Conservation (phyloP, 2,329 filamentous ascomycete genomes). For the Dendryphion nanum region DNA sequence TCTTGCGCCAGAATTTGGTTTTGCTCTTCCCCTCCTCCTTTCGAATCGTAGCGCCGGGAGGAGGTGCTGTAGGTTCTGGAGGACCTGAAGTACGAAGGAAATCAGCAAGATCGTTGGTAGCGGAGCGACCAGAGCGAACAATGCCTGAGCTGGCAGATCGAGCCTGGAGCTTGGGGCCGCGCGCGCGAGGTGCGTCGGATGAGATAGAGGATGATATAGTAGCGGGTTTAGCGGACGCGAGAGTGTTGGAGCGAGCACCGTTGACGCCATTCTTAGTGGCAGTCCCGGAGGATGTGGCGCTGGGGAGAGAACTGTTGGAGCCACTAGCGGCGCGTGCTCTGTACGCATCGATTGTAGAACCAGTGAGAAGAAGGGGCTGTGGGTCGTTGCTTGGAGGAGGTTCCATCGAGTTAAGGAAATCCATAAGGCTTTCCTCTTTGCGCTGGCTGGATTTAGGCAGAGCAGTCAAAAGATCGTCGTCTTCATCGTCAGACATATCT, state of each 20-base stretch:
- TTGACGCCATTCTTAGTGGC: conserved; percentile 13
- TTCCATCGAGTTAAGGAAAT: conserved; percentile 69
- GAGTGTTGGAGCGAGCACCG: conserved; percentile 5
- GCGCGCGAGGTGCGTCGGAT: conserved; percentile 21
- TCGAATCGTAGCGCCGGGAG: conserved; percentile 9
- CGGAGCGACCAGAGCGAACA: conserved; percentile 18
- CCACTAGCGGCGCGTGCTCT: conserved; percentile 22
- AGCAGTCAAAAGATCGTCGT: conserved; percentile 53
- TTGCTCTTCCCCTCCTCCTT: conserved; percentile 35
- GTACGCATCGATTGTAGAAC: conserved; percentile 32
- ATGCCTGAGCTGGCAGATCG: conserved; percentile 24
- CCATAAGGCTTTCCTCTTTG: conserved; percentile 61
- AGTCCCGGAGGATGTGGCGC: conserved; percentile 11
- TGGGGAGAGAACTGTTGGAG: conserved; percentile 1
- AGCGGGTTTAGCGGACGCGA: conserved; percentile 2
- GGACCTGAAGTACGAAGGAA: conserved; percentile 45
- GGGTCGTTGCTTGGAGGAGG: conserved; percentile 51
- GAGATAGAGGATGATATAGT: conserved; percentile 15
- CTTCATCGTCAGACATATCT: conserved; percentile 54
- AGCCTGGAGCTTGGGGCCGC: conserved; percentile 26
- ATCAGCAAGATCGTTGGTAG: conserved; percentile 44
- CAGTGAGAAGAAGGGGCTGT: conserved; percentile 33
- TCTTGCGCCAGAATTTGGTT: conserved; percentile 35
- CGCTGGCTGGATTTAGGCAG: conserved; percentile 40
- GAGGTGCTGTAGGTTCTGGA: conserved; percentile 21